Percentiles rank a stretch among this genome's conserved stretches.
These are phyloP conservation scores for Apiotrichum montevideense DNA, from an alignment of 1,284 basidiomycete genomes.

Conservation along the genomic window DNA sequence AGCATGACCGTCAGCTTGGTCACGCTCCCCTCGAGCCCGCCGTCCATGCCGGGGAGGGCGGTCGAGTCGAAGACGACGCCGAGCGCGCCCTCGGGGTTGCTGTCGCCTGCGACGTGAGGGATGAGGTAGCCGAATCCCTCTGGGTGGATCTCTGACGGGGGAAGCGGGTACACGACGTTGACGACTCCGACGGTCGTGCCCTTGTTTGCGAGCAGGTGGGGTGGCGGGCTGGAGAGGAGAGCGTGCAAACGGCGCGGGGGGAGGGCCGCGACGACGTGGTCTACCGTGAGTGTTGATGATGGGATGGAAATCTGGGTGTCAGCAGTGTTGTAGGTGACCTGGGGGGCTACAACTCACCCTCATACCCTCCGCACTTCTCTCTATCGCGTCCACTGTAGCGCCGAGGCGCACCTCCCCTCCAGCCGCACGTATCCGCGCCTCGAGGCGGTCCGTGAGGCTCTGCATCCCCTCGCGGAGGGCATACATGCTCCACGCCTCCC, in stretches of 20 bases:
- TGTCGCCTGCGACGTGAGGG: constrained; percentile 55
- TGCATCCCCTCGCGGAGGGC: constrained; percentile 60
- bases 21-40: constrained; percentile 37
- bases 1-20: constrained; percentile 85
- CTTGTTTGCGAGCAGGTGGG: constrained; percentile 49
- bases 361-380: not conserved
- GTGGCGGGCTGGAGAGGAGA: constrained; percentile 44
- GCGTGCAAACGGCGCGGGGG: constrained; percentile 20
- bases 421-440: constrained; percentile 42
- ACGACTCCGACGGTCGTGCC: constrained; percentile 61
- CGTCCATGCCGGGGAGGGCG: constrained; percentile 53
- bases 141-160: constrained; percentile 56
- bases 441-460: constrained; percentile 60
- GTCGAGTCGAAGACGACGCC: constrained; percentile 81
- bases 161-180: constrained; percentile 55
- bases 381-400: constrained; percentile 39
- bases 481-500: constrained; percentile 39
- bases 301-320: not conserved
- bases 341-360: constrained; percentile 2
- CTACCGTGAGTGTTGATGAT: not conserved
- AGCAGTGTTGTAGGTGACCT: constrained; percentile 48
- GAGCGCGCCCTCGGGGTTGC: constrained; percentile 53
- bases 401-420: constrained; percentile 59
- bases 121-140: constrained; percentile 91
- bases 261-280: constrained; percentile 31